Conservation (phyloP, 139 green algal genomes). For the Parachlorella kessleri region DNA sequence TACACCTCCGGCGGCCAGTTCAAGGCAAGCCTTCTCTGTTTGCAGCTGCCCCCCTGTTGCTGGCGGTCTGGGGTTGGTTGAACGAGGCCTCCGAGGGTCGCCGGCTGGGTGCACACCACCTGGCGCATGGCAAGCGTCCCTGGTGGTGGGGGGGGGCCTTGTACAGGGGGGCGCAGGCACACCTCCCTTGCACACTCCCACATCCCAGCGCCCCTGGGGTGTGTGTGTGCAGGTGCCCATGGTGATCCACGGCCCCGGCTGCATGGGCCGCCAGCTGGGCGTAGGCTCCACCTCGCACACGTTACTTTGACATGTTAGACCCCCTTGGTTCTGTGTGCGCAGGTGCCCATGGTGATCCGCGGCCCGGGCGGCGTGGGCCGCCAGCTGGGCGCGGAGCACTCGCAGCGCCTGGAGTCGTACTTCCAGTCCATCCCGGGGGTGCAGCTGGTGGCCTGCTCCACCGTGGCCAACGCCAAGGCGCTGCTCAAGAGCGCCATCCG, state of each 20-base stretch:
- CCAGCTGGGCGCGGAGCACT: slow-evolving; percentile 97
- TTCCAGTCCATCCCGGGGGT: slow-evolving; percentile 81
- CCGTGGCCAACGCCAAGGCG: slow-evolving; percentile 88
- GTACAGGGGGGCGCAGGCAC: no score
- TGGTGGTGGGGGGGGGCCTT: no score
- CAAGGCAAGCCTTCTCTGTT: slow-evolving; percentile 69
- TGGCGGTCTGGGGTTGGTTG: no score
- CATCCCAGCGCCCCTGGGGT: neutral
- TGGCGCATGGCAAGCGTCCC: no score
- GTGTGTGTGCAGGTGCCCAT: slow-evolving; percentile 69
- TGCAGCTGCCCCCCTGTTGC: no score
- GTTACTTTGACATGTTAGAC: slow-evolving; percentile 1
- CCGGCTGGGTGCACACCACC: no score
- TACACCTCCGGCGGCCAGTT: slow-evolving; percentile 97
- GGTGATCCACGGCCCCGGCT: slow-evolving; percentile 84
- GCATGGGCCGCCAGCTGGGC: slow-evolving; percentile 92
- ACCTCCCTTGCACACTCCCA: no score
- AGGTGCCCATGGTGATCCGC: slow-evolving; percentile 86
- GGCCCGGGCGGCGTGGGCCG: slow-evolving; percentile 88
- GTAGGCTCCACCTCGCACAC: no score
- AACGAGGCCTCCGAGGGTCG: no score
- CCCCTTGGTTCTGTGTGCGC: neutral
- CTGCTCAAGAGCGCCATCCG: slow-evolving; percentile 90
- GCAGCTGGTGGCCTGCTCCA: slow-evolving; percentile 93
- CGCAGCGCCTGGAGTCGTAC: slow-evolving; percentile 95